Conservation (phyloP, 1,284 basidiomycete species). For the Trichosporon sp. region DNA sequence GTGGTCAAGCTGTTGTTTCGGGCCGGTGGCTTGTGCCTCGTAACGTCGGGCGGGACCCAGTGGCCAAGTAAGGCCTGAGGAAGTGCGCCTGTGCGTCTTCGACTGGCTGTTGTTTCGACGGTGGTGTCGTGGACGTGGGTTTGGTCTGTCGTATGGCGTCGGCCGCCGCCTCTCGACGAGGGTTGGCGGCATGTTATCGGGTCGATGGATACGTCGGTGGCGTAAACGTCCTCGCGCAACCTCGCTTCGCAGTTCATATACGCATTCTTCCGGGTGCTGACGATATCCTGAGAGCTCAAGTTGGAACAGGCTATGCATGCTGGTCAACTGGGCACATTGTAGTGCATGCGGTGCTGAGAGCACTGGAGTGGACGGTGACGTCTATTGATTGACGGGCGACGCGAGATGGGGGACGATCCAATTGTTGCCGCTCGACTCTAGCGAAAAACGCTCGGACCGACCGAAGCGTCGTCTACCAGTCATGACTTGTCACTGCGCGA, state of each 20-base stretch:
- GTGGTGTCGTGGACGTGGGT: background rate
- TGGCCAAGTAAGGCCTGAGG: background rate
- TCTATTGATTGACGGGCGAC: background rate
- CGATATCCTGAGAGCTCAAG: background rate
- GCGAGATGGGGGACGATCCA: background rate
- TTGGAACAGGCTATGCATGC: background rate
- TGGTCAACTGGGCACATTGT: background rate
- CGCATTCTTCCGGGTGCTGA: background rate
- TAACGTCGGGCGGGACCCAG: background rate
- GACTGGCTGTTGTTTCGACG: background rate
- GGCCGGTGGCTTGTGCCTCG: background rate
- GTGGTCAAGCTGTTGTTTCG: background rate
- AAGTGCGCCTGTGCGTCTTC: background rate
- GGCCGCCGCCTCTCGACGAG: background rate
- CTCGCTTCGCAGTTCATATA: background rate
- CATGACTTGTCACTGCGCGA: background rate
- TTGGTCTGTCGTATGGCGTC: background rate
- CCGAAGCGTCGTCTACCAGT: background rate
- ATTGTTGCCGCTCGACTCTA: background rate
- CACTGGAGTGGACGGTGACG: background rate
- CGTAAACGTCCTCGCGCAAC: background rate
- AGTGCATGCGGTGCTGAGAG: background rate
- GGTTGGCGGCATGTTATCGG: background rate
- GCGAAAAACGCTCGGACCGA: background rate
- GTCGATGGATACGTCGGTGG: background rate